Percentiles rank a stretch among this genome's conserved stretches.
These are phyloP conservation scores for Lagenidium giganteum DNA, from an alignment of 352 stramenopile species.

Conservation along the genomic window DNA sequence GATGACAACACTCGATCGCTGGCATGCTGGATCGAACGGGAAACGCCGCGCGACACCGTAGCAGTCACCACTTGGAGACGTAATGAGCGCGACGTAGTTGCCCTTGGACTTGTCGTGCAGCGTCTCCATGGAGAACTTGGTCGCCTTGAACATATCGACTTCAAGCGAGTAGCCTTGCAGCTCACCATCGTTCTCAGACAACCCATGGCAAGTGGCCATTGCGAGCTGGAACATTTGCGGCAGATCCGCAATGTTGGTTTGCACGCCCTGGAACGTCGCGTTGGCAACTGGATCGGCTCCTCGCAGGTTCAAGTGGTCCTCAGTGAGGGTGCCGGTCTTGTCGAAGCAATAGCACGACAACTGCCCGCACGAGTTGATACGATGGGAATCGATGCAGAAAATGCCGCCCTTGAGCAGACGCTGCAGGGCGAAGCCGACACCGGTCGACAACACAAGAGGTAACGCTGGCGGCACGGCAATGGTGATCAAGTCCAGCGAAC, in stretches of 20 bases:
- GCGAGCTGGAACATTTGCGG: slow-evolving; percentile 12
- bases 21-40: slow-evolving; percentile 28
- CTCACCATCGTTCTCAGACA: slow-evolving; percentile 20
- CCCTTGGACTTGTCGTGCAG: slow-evolving; percentile 12
- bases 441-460: slow-evolving; percentile 37
- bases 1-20: slow-evolving; percentile 32
- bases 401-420: slow-evolving; percentile 35
- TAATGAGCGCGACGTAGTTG: slow-evolving; percentile 35
- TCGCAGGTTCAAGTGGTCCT: slow-evolving; percentile 27
- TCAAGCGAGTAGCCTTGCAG: slow-evolving; percentile 37
- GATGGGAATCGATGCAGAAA: slow-evolving; percentile 50
- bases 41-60: slow-evolving; percentile 33
- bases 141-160: slow-evolving; percentile 34
- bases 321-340: slow-evolving; percentile 43
- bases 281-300: slow-evolving; percentile 16
- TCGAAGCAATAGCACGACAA: slow-evolving; percentile 44
- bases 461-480: slow-evolving; percentile 44
- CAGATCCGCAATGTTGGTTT: neutral
- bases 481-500: slow-evolving; percentile 47
- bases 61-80: slow-evolving; percentile 59
- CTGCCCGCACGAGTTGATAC: slow-evolving; percentile 33
- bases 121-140: slow-evolving; percentile 20
- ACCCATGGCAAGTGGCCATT: slow-evolving; percentile 34
- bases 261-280: neutral
- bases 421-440: slow-evolving; percentile 41